phyloP scores from a whole-genome alignment of 495 filamentous ascomycete genomes.

The Alectoria sarmentosa region DNA sequence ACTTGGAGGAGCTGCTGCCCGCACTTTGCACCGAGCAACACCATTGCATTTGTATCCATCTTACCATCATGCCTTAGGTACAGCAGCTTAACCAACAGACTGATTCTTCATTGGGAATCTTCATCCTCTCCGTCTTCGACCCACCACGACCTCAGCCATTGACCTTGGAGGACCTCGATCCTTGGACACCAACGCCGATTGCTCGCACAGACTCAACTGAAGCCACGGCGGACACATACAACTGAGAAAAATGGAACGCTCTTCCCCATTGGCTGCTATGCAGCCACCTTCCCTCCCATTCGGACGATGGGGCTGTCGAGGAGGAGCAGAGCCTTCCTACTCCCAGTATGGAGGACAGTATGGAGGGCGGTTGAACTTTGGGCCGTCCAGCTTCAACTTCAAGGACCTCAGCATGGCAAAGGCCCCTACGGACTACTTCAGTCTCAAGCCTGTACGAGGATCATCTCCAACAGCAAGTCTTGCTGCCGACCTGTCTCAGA shows the following conservation, averaged over 20 bases:
- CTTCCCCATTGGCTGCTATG: slow-evolving; percentile 91
- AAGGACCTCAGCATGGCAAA: slow-evolving; percentile 65
- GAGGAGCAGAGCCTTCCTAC: slow-evolving; percentile 46
- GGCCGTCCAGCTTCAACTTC: slow-evolving; percentile 62
- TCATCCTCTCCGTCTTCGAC: background rate
- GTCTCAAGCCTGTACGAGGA: slow-evolving; percentile 61
- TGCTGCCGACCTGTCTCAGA: slow-evolving; percentile 90
- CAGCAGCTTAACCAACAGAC: slow-evolving; percentile 9
- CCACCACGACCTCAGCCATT: background rate
- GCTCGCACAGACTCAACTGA: background rate
- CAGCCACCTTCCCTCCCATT: slow-evolving; percentile 64
- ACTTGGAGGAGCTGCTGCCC: background rate
- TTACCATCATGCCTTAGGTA: slow-evolving; percentile 14
- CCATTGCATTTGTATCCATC: slow-evolving; percentile 7
- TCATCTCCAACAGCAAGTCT: slow-evolving; percentile 87
- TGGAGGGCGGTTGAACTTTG: slow-evolving; percentile 47
- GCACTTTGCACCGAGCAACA: background rate
- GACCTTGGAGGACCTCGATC: background rate
- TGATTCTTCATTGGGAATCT: slow-evolving; percentile 10
- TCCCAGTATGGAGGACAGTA: slow-evolving; percentile 44
- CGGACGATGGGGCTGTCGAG: slow-evolving; percentile 46
- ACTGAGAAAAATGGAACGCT: slow-evolving; percentile 66
- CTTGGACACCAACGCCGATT: slow-evolving; percentile 5
- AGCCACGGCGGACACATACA: slow-evolving; percentile 2
- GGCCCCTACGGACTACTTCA: slow-evolving; percentile 66